These are phyloP conservation scores for Penicillium olsonii DNA, from an alignment of 2,329 filamentous ascomycete genomes.

Conservation along the genomic window DNA sequence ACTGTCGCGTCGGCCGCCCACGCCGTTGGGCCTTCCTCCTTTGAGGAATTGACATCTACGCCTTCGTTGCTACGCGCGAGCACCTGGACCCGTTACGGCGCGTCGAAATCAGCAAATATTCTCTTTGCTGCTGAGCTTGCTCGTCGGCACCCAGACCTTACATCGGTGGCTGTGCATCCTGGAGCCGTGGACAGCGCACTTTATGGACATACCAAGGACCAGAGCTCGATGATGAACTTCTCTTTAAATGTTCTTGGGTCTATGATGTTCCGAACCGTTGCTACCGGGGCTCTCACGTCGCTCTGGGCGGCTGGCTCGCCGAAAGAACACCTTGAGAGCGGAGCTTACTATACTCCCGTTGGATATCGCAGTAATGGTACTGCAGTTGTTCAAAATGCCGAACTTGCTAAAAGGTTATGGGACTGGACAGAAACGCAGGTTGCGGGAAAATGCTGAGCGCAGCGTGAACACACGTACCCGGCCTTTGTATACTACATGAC, in stretches of 20 bases:
- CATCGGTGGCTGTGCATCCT: conserved; percentile 52
- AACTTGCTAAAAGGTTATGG: conserved; percentile 41
- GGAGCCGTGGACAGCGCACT: conserved; percentile 47
- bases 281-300: conserved; percentile 43
- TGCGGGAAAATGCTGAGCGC: conserved; percentile 14
- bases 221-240: conserved; percentile 25
- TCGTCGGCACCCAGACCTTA: conserved; percentile 45
- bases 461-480: background rate
- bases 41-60: conserved; percentile 42
- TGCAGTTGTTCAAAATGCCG: conserved; percentile 32
- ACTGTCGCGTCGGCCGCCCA: conserved; percentile 41
- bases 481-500: background rate
- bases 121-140: conserved; percentile 50
- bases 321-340: conserved; percentile 36
- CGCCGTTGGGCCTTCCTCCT: conserved; percentile 32
- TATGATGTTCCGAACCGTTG: conserved; percentile 33
- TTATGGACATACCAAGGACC: conserved; percentile 35
- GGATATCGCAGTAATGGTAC: conserved; percentile 35
- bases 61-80: conserved; percentile 34
- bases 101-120: conserved; percentile 55
- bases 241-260: conserved; percentile 20
- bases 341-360: conserved; percentile 46
- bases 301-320: conserved; percentile 43
- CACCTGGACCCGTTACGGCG: conserved; percentile 51
- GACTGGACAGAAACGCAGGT: conserved; percentile 47